Conservation (phyloP, 495 filamentous ascomycete species). For the Aspergillus steynii region DNA sequence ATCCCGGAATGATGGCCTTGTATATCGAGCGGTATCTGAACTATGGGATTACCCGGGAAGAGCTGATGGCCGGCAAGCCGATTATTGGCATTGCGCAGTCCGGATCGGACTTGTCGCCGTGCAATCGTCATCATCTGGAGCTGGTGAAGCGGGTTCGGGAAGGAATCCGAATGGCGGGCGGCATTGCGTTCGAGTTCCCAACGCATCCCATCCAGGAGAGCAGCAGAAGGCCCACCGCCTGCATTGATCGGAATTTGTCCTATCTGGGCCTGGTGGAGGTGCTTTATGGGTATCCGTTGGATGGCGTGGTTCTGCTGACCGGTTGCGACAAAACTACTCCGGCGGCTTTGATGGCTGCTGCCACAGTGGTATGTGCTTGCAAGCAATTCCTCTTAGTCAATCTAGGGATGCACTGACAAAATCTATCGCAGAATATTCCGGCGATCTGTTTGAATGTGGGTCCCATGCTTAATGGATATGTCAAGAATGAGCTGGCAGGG, state of each 20-base stretch:
- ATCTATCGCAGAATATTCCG: constrained; percentile 45
- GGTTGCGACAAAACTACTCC: constrained; percentile 62
- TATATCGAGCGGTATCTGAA: constrained; percentile 60
- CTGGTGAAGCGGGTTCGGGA: constrained; percentile 54
- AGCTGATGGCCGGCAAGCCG: constrained; percentile 55
- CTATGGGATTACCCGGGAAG: constrained; percentile 54
- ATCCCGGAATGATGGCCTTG: constrained; percentile 52
- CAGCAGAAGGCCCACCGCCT: constrained; percentile 49
- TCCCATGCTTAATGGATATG: constrained; percentile 56
- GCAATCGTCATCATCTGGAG: constrained; percentile 55
- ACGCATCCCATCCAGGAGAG: constrained; percentile 59
- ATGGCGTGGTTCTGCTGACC: constrained; percentile 56
- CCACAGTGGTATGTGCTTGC: constrained; percentile 46
- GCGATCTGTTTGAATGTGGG: constrained; percentile 57
- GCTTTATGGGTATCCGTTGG: constrained; percentile 52
- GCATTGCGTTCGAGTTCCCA: constrained; percentile 57
- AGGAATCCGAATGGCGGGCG: constrained; percentile 53
- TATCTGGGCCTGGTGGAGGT: constrained; percentile 55
- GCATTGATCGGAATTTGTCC: constrained; percentile 54
- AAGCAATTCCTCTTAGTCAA: constrained; percentile 1
- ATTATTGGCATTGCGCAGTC: constrained; percentile 59
- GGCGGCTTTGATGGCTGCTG: constrained; percentile 57
- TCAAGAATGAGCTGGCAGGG: constrained; percentile 43
- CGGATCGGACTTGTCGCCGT: constrained; percentile 55
- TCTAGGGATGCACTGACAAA: constrained; percentile 2